Base-by-base conservation (phyloP, 176 grass and related monocot species). In the Oryza officinalis region DNA sequence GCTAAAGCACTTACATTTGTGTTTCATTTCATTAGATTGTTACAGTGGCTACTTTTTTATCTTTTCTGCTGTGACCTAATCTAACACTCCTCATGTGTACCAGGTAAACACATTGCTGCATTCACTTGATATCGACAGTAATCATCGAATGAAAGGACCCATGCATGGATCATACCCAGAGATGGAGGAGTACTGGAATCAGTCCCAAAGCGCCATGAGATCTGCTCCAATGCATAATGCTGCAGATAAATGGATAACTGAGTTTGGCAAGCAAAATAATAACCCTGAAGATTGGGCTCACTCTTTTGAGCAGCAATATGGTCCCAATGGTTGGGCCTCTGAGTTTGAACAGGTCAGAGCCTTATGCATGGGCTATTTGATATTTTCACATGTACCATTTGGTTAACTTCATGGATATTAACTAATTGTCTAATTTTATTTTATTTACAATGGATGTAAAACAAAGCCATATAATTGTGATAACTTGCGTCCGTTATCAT, bases 71-170 rank as follows among this genome's bases (percentile, higher is more conserved):
- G 33, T 27, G 9, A 87, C 60, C 6, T 68, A 57, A 57, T 71
- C 18, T 22, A 72, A 38, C 14, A 50, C 47, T 47, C 8, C 71
- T 61, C 17, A 2, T 63, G 63, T 86, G 37, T 87, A 38, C 83
- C 84, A 99, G 96, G 96, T 99, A 52, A 99, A 96, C 69, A 89
- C 91, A 13, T 89, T 99, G 88, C 74, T 99, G 86, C 93, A 99
- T 79, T 96, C 93, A 13, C 87, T 99, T 74, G 91, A 96, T 88
- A 94, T 99, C 74, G 93, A 96, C 89, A 93, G 81, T 70, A 70
- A 81, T 47, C 57, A 91, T 67, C 65, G 71, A 68, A 93, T 94
- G 70, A 92, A 63, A 83, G 90, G 92, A 20, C 93, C 96, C 33
- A 77, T 96, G 63, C 91, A 81, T 41, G 93, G 96, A 71, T 83